phyloP scores from a whole-genome alignment of 495 filamentous ascomycete species.

The Hyaloscypha variabilis region DNA sequence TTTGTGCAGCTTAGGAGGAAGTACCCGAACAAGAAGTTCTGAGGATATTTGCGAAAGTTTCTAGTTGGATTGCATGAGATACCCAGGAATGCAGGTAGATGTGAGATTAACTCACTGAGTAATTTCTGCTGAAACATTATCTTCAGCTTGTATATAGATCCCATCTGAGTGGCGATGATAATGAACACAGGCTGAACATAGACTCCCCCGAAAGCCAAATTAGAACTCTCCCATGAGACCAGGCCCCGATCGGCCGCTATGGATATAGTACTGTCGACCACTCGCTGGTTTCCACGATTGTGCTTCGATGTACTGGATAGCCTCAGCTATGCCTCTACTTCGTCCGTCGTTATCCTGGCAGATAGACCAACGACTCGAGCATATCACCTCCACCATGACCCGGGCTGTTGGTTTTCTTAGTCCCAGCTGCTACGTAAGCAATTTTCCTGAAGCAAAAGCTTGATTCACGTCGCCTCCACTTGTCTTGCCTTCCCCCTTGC shows the following conservation, averaged over 20 bases:
- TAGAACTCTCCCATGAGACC: background rate
- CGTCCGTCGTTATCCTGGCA: too few relatives aligned
- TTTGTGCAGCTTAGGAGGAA: too few relatives aligned
- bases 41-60: background rate
- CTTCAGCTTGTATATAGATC: background rate
- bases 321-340: too few relatives aligned
- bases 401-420: too few relatives aligned
- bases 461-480: background rate
- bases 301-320: too few relatives aligned
- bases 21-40: too few relatives aligned
- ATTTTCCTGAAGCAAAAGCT: too few relatives aligned
- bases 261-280: background rate
- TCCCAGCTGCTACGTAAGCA: too few relatives aligned
- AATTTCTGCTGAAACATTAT: background rate
- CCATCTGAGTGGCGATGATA: background rate
- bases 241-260: background rate
- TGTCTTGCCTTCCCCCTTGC: constrained; percentile 19
- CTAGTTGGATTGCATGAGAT: background rate
- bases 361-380: too few relatives aligned
- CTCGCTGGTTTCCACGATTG: too few relatives aligned
- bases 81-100: background rate
- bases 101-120: background rate
- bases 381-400: too few relatives aligned
- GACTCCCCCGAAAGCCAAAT: background rate
- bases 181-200: background rate